Evolutionary conservation across 108 stramenopile genomes (phyloP), one percentile per base, ranked within the genome.

Genomic region (Licmophora abbreviata): DNA sequence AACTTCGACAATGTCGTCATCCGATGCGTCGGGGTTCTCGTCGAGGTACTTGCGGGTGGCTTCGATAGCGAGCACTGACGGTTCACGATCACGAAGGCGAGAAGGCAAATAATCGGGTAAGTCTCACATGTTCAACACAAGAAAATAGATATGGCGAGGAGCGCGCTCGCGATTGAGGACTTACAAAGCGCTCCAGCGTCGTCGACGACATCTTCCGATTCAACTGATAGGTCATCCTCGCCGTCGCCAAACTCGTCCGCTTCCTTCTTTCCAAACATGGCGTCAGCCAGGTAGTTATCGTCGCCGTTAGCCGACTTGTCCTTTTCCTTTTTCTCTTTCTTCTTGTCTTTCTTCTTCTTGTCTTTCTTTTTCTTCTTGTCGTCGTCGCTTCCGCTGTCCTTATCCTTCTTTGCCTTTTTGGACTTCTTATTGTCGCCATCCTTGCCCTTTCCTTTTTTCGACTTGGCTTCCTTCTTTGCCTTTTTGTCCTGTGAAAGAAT

Each of bases 401-500:
- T n/a, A 57, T 84, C 76, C 35, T 85, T 71, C 61, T 84, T 79
- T 53, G 81, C 64, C 44, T 76, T 87, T 55, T 85, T 79, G 60
- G 87, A 81, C 59, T 89, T 80, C 15, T 85, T 70, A 21, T 78
- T 74, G 33, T 58, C 57, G 44, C 63, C 56, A 53, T 74, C 75
- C 22, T 87, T 73, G 30, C 54, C 47, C 49, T 80, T 75, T 35
- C 74, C 54, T 27, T 77, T 69, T 32, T 76, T 64, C 55, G 79
- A 77, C 63, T 78, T 82, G 30, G 45, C 73, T 10, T 85, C 78
- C 62, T 85, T 77, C 71, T 91, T 91, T 1, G 56, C 72, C 73
- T 92, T 93, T 69, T 92, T 88, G 42, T 90, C 73, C 77, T 93
- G 84, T 8, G 86, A 79, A 17, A 93, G 49, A 66, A 92, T 95